These are phyloP conservation scores for Hypoxylon perforatum DNA, from an alignment of 495 filamentous ascomycete genomes.

Conservation along the genomic window DNA sequence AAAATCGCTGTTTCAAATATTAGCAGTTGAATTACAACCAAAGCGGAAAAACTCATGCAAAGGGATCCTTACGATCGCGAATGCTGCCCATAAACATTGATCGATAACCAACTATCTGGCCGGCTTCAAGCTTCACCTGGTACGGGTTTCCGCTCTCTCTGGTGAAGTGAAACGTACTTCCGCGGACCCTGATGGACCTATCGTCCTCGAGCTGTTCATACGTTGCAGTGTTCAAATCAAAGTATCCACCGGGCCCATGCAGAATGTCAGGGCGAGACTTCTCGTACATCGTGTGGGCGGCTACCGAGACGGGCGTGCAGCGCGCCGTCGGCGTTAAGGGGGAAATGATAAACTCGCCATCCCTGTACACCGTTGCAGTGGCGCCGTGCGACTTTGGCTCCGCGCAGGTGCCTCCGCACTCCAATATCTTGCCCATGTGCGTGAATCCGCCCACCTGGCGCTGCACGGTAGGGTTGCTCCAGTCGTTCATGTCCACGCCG, in stretches of 20 bases:
- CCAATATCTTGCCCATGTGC: conserved; percentile 67
- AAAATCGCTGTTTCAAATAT: conserved; percentile 48
- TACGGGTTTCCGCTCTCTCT: conserved; percentile 43
- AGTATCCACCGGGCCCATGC: conserved; percentile 58
- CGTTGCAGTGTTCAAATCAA: conserved; percentile 50
- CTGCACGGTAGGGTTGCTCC: conserved; percentile 23
- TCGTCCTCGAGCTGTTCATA: conserved; percentile 55
- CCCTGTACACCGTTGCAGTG: conserved; percentile 50
- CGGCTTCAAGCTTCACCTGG: conserved; percentile 58
- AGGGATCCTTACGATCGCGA: conserved; percentile 48
- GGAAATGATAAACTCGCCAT: conserved; percentile 56
- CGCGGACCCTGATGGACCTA: conserved; percentile 52
- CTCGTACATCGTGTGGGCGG: conserved; percentile 64
- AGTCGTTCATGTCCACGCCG: conserved; percentile 12
- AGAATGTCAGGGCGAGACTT: conserved; percentile 60
- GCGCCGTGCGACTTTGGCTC: conserved; percentile 55
- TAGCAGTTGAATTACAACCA: conserved; percentile 1
- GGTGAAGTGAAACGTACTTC: conserved; percentile 50
- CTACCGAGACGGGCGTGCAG: conserved; percentile 59
- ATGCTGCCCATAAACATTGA: conserved; percentile 59
- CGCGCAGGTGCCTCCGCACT: conserved; percentile 61
- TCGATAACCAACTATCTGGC: conserved; percentile 51
- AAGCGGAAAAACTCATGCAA: not conserved
- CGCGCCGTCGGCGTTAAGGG: conserved; percentile 46
- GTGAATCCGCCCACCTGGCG: conserved; percentile 47